Evolutionary conservation across 805 yeast species (phyloP).

Genomic region (Candida adriatica): DNA sequence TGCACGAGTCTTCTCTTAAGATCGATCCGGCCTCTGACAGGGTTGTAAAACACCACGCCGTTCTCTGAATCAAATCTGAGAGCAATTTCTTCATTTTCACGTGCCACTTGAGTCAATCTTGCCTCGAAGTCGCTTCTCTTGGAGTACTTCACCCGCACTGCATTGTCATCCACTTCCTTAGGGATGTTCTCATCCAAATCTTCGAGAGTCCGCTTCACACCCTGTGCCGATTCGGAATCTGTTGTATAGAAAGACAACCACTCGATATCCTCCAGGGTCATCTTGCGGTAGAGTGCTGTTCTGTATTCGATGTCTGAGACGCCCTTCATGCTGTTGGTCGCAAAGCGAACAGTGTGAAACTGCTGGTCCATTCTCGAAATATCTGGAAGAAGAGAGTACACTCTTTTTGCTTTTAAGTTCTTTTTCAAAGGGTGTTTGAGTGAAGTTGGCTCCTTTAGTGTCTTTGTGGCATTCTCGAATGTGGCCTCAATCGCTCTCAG

Average conservation of each 20-base stretch:
- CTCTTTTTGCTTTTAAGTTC: slow-evolving; percentile 61
- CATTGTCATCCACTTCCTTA: slow-evolving; percentile 26
- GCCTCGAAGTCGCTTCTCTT: slow-evolving; percentile 79
- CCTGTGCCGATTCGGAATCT: slow-evolving; percentile 33
- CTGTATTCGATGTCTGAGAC: slow-evolving; percentile 16
- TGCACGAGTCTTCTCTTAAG: slow-evolving; percentile 79
- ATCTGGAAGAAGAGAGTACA: slow-evolving; percentile 86
- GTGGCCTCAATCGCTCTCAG: slow-evolving; percentile 68
- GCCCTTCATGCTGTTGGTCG: slow-evolving; percentile 16
- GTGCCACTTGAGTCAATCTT: slow-evolving; percentile 30
- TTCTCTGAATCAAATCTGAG: slow-evolving; percentile 49
- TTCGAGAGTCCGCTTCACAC: slow-evolving; percentile 35
- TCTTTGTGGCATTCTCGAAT: slow-evolving; percentile 54
- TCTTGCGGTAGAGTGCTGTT: slow-evolving; percentile 68
- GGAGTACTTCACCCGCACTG: slow-evolving; percentile 43
- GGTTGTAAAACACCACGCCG: slow-evolving; percentile 66
- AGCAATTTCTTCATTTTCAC: slow-evolving; percentile 47
- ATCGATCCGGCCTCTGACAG: slow-evolving; percentile 69
- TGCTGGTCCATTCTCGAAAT: slow-evolving; percentile 82
- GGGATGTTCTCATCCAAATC: slow-evolving; percentile 44
- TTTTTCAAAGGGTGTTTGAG: slow-evolving; percentile 77
- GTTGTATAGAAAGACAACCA: slow-evolving; percentile 71
- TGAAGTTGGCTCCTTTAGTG: slow-evolving; percentile 33
- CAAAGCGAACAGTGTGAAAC: slow-evolving; percentile 58
- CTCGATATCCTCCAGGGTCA: slow-evolving; percentile 60